Evolutionary conservation across 2,329 filamentous ascomycete species (phyloP).

Genomic region (Chalara sp.): DNA sequence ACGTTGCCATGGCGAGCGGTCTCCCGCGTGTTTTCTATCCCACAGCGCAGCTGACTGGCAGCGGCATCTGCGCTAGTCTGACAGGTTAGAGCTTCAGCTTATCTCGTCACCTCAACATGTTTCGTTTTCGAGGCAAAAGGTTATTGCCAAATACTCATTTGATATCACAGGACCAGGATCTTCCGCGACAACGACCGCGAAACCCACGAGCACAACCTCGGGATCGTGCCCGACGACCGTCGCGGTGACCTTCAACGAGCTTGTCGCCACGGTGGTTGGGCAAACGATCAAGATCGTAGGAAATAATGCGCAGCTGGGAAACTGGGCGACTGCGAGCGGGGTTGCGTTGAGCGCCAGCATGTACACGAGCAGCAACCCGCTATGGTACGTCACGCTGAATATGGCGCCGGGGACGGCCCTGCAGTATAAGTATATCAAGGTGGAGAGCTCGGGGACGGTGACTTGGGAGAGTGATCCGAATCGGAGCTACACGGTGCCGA

Average conservation of each 20-base stretch:
- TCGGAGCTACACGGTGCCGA: slow-evolving; percentile 21
- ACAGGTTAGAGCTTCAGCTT: too few relatives aligned
- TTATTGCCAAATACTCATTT: too few relatives aligned
- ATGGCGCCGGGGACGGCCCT: slow-evolving; percentile 49
- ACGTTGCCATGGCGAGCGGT: slow-evolving; percentile 35
- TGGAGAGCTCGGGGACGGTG: slow-evolving; percentile 45
- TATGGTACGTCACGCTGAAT: slow-evolving; percentile 53
- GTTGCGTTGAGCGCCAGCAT: slow-evolving; percentile 48
- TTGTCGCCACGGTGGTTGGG: slow-evolving; percentile 50
- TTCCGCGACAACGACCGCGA: slow-evolving; percentile 9
- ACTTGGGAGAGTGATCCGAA: slow-evolving; percentile 56
- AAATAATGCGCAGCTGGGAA: slow-evolving; percentile 50
- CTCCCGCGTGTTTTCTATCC: slow-evolving; percentile 37
- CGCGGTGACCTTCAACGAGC: slow-evolving; percentile 55
- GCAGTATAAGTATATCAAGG: slow-evolving; percentile 64
- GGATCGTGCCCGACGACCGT: slow-evolving; percentile 37
- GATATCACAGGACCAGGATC: neutral
- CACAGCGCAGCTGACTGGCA: slow-evolving; percentile 26
- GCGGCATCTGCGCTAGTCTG: slow-evolving; percentile 26
- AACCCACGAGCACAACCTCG: slow-evolving; percentile 23
- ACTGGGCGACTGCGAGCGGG: slow-evolving; percentile 50
- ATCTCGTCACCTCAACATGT: too few relatives aligned
- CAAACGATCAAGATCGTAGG: slow-evolving; percentile 62
- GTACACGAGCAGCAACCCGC: slow-evolving; percentile 53
- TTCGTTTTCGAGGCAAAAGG: too few relatives aligned